A percentile compares a stretch with the other conserved stretches of the same genome.
phyloP scores from a whole-genome alignment of 768 basidiomycete species.

The Boletus rex-veris region DNA sequence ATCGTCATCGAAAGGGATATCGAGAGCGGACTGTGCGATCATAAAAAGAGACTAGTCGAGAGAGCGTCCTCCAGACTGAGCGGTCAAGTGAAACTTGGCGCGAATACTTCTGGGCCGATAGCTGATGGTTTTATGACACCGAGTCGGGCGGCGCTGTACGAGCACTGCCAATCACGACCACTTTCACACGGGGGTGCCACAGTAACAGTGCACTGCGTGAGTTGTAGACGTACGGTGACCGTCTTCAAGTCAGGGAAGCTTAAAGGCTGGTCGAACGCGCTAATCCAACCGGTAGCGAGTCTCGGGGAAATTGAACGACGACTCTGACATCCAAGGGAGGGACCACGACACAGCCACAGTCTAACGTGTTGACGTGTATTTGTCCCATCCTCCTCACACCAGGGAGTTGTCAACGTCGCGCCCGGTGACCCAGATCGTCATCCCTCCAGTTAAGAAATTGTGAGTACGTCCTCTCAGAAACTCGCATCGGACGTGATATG shows the following conservation, averaged over 20 bases:
- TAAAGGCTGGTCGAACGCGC: background rate
- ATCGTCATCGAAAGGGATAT: conserved; percentile 65
- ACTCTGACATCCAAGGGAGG: background rate
- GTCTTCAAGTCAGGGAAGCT: background rate
- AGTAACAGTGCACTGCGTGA: background rate
- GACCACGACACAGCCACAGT: conserved; percentile 20
- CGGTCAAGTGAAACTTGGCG: background rate
- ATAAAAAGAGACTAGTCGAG: conserved; percentile 31
- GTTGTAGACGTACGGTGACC: background rate
- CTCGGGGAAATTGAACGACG: background rate
- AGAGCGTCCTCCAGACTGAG: background rate
- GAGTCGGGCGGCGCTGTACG: background rate
- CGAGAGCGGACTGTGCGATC: conserved; percentile 57
- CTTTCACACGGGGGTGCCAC: conserved; percentile 14
- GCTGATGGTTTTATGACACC: conserved; percentile 2
- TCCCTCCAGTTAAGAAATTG: conserved; percentile 49
- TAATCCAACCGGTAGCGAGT: background rate
- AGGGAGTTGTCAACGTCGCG: background rate
- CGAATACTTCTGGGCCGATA: background rate
- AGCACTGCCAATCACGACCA: conserved; percentile 3
- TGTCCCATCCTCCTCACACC: conserved; percentile 10
- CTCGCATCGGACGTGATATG: background rate
- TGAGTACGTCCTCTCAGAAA: conserved; percentile 39
- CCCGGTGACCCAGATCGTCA: conserved; percentile 30
- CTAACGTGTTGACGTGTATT: conserved; percentile 22